Base-by-base conservation (phyloP, 83 land plant genomes). In the Diphasiastrum complanatum region DNA sequence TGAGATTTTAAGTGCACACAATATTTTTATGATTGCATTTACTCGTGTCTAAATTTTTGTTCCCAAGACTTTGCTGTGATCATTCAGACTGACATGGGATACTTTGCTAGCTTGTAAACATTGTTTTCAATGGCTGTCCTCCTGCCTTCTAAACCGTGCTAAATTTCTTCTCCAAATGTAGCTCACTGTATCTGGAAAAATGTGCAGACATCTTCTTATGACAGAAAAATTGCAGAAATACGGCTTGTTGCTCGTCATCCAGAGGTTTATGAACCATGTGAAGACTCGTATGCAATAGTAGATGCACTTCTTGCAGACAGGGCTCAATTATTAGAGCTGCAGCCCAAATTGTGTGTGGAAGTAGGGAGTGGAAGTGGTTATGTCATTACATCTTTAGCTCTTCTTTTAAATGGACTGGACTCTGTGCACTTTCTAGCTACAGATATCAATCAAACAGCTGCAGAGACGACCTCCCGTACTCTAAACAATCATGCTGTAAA, bases 221-320 rank as follows among this genome's bases (percentile, higher is more conserved):
- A 74, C 27, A 78, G 78, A 41, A 70, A 65, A 49, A 85, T 29
- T 65, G 99, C 99, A 26, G 83, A 85, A 56, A 86, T 95, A 23
- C 92, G 79, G 24, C 89, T 84, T 38, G 85, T 95, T 35, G 75
- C 77, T 33, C 65, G 79, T 19, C 92, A 95, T 60, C 78, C 86
- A 6, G 99, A 95, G 46, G 99, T 95, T 11, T 95, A 95, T 60
- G 96, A 88, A 40, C 99, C 99, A 2, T 95, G 99, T 71, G 99
- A 95, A 64, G 99, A 95, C 67, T 95, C 99, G 2, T 95, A 89
- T 74, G 92, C 85, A 14, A 68, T 95, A 10, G 99, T 86, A 49
- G 99, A 95, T 75, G 96, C 99, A n/a, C 81, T 95, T 22, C 74
- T 95, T 11, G 92, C 96, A 23, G 99, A 95, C 58, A 74, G 82